These are phyloP conservation scores for Oryza brachyantha DNA, from an alignment of 176 grass and related monocot species.

Conservation along the genomic window DNA sequence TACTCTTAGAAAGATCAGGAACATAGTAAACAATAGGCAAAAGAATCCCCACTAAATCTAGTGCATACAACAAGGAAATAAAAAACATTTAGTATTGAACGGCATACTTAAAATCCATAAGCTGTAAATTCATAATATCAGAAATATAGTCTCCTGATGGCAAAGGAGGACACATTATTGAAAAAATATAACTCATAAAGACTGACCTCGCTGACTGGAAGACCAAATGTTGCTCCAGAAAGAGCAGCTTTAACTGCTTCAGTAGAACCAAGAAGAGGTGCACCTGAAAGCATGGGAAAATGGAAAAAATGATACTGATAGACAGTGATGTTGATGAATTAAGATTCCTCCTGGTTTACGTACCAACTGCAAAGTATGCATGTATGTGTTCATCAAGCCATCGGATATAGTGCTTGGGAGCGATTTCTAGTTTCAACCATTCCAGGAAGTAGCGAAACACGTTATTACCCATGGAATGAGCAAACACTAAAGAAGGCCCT, in stretches of 20 bases:
- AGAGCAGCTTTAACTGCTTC: constrained; percentile 70
- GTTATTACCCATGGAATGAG: constrained; percentile 98
- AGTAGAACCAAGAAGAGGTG: constrained; percentile 86
- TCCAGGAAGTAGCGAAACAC: constrained; percentile 96
- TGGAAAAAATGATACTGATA: background rate
- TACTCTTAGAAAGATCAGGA: constrained; percentile 4
- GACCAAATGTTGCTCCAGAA: constrained; percentile 79
- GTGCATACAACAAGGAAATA: constrained; percentile 7
- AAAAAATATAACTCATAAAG: constrained; percentile 23
- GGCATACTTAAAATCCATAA: background rate
- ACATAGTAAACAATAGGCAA: background rate
- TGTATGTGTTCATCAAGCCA: constrained; percentile 95
- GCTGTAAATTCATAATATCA: constrained; percentile 11
- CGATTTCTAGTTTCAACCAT: constrained; percentile 97
- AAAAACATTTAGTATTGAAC: constrained; percentile 7
- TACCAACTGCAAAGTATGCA: constrained; percentile 97
- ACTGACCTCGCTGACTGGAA: constrained; percentile 81
- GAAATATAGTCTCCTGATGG: background rate
- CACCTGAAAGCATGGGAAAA: constrained; percentile 47
- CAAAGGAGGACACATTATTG: background rate
- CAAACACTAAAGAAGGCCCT: constrained; percentile 94
- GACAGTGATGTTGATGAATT: constrained; percentile 13
- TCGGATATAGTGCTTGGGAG: constrained; percentile 76
- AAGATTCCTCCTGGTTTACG: constrained; percentile 13
- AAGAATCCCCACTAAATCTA: background rate